These are phyloP conservation scores for Nothophaeocryptopus gaeumannii DNA, from an alignment of 2,329 filamentous ascomycete genomes.

Conservation along the genomic window DNA sequence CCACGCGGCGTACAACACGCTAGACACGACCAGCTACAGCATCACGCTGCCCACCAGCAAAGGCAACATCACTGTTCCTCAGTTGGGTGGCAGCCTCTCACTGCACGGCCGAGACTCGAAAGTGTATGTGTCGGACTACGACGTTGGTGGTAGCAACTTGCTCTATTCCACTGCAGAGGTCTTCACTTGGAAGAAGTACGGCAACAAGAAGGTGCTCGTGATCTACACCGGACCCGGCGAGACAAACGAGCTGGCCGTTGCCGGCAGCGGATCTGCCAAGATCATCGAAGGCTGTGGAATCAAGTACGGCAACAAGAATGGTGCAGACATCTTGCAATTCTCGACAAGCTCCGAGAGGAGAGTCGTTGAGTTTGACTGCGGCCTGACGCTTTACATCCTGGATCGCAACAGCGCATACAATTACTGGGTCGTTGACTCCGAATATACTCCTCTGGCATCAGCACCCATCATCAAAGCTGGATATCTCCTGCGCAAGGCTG, in stretches of 20 bases:
- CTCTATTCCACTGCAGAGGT: slow-evolving; percentile 70
- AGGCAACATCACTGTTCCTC: slow-evolving; percentile 58
- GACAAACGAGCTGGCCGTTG: slow-evolving; percentile 60
- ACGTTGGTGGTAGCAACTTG: slow-evolving; percentile 57
- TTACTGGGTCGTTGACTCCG: slow-evolving; percentile 62
- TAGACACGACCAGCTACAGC: slow-evolving; percentile 58
- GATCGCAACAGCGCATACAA: slow-evolving; percentile 66
- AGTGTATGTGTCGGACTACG: slow-evolving; percentile 65
- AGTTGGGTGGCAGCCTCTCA: slow-evolving; percentile 55
- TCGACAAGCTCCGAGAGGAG: slow-evolving; percentile 53
- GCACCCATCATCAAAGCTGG: slow-evolving; percentile 61
- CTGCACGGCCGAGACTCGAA: slow-evolving; percentile 64
- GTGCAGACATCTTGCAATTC: slow-evolving; percentile 53
- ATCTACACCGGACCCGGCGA: slow-evolving; percentile 64
- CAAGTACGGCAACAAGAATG: slow-evolving; percentile 39
- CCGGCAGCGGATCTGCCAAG: slow-evolving; percentile 34
- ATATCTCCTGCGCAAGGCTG: slow-evolving; percentile 62
- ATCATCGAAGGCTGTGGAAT: slow-evolving; percentile 43
- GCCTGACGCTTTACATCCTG: slow-evolving; percentile 56
- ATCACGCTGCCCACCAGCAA: slow-evolving; percentile 61
- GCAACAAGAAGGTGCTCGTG: slow-evolving; percentile 57
- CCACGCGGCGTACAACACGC: slow-evolving; percentile 63
- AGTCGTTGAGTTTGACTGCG: slow-evolving; percentile 50
- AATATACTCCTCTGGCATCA: slow-evolving; percentile 34
- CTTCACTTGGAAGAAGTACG: slow-evolving; percentile 65